Base-by-base conservation (phyloP, 176 grass and related monocot genomes). In the Microstegium vimineum region DNA sequence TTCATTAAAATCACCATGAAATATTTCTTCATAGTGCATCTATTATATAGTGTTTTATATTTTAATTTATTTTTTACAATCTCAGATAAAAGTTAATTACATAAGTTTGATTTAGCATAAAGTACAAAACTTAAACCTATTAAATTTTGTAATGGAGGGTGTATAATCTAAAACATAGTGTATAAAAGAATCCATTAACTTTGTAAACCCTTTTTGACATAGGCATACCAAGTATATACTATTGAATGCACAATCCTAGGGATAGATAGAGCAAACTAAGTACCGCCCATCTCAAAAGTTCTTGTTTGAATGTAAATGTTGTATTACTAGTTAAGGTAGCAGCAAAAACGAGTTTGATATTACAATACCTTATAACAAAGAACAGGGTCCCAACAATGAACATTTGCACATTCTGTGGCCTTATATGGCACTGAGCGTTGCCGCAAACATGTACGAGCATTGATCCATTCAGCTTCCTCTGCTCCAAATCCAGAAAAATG, bases 321-420 rank as follows among this genome's bases (percentile, higher is more conserved):
- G 15, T 18, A 49, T 17, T 17, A 51, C 15, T 17, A 49, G 20
- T 49, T 20, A 51, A 51, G 47, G 16, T 20, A 51, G 46, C 46
- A 6, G 5, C 43, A 46, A 17, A 51, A 51, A 17, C 17, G 16
- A 51, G 16, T 20, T 51, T 20, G 20, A 51, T 51, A 51, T 51
- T 20, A 20, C 17, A 51, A 51, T 36, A 76, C 74, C 74, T 76
- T 37, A 18, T 28, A 61, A 76, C 74, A 76, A 28, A 76, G 54
- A 27, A 76, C 54, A 40, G 8, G n/a, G 25, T 76, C 52, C 13
- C 34, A 1, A 37, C 1, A 15, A 10, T 8, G 2, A 1, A 76
- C 13, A 60, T 25, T 3, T 26, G 1, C 33, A 76, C 74, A 76
- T 38, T 76, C 33, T 38, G 46, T 13, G 10, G 49, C 4, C 56